Conservation (phyloP, 2,329 filamentous ascomycete genomes). For the Saccharata proteae region DNA sequence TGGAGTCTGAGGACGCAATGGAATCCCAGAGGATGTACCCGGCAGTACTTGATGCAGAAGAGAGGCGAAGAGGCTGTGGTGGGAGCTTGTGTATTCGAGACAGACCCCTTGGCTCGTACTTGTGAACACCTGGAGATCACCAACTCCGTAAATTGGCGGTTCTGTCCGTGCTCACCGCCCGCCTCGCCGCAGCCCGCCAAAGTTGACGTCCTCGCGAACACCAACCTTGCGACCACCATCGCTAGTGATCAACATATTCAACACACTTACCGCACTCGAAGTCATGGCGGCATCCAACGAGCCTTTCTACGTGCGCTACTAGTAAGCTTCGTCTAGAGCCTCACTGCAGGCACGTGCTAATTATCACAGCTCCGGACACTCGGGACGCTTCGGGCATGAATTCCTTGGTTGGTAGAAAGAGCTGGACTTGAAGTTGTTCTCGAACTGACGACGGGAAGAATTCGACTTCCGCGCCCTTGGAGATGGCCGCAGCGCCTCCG, state of each 20-base stretch:
- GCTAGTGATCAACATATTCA: too few species aligned
- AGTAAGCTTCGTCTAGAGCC: constrained; percentile 49
- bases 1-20: too few species aligned
- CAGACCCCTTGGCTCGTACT: constrained; percentile 9
- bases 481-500: constrained; percentile 84
- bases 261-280: too few species aligned
- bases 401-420: constrained; percentile 60
- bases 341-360: constrained; percentile 21
- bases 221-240: too few species aligned
- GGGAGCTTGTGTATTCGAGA: constrained; percentile 5
- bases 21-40: too few species aligned
- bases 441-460: constrained; percentile 43
- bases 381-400: constrained; percentile 93
- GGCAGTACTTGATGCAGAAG: too few species aligned
- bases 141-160: constrained; percentile 9
- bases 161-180: constrained; percentile 8
- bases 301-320: constrained; percentile 93
- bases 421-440: constrained; percentile 8
- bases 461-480: constrained; percentile 92
- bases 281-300: constrained; percentile 58
- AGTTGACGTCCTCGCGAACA: too few species aligned
- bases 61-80: too few species aligned
- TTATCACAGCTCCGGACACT: constrained; percentile 73
- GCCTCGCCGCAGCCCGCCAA: constrained; percentile 6
- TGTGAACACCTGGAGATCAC: constrained; percentile 10